Base-by-base conservation (phyloP, 805 yeast genomes). In the Candida manassasensis region DNA sequence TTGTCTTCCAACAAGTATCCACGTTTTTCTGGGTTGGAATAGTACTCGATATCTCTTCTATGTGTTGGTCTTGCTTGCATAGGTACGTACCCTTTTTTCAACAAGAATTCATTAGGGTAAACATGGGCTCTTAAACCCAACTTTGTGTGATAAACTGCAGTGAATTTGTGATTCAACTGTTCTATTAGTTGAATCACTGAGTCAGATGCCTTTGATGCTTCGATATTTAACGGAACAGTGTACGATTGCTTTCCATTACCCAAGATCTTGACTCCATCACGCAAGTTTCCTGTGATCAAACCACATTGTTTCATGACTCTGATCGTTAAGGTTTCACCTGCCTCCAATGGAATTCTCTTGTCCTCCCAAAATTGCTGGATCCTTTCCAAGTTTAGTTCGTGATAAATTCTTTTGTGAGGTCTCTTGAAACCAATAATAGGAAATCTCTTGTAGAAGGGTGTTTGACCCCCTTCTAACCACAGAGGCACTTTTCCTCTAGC, bases 391-490 rank as follows among this genome's bases (percentile, higher is more conserved):
- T 84, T 84, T 43, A 93, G 52, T 48, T 75, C 78, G 33, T 67
- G 63, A 47, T 76, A 63, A 10, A 71, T 71, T 40, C 61, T 61
- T 32, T 73, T 73, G 49, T 74, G 77, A 17, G 73, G 75, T 56
- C 86, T 77, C 49, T 75, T 78, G 67, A 88, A 88, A 6, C 97
- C 97, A 41, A 81, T 69, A 56, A 90, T 90, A 47, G 97, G 95
- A 61, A 86, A 79, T 47, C 84, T 66, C 60, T 84, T 75, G 59
- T 79, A 78, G 54, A 82, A 78, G 17, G 97, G 97, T 2, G 97
- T 93, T 59, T 93, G 98, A 57, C 98, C 97, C 77, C 98, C 98
- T 69, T 93, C 98, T 57, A 90, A 87, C 90, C 95, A 86, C 40
- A 83, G 77, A 38, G 88, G 90, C 19, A 90, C 90, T 27, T 81